Percentiles rank a stretch among this genome's conserved stretches.
These are phyloP conservation scores for Medicago arabica DNA, from an alignment of 306 rosid species.

Conservation along the genomic window DNA sequence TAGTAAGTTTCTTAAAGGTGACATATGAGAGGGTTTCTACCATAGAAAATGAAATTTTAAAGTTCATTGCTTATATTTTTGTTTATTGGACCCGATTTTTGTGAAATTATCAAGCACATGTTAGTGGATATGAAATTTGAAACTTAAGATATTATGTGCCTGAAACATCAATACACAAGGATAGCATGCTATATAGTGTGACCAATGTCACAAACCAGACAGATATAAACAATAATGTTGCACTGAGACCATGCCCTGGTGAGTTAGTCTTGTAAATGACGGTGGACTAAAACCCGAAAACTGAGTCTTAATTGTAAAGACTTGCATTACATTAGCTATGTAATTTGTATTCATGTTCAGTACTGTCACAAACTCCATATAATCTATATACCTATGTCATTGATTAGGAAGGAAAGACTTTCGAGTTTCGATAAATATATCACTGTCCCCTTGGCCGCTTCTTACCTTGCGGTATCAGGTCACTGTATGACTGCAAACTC, in stretches of 20 bases:
- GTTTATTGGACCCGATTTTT: conserved; percentile 12
- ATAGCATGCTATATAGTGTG: conserved; percentile 20
- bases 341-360: conserved; percentile 34
- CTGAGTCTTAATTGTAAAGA: conserved; percentile 21
- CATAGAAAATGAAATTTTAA: conserved; percentile 13
- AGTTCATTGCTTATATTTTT: background rate
- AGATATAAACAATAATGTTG: conserved; percentile 41
- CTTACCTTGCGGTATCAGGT: conserved; percentile 63
- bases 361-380: conserved; percentile 35
- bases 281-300: conserved; percentile 32
- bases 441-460: conserved; percentile 67
- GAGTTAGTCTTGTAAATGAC: conserved; percentile 19
- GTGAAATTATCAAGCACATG: background rate
- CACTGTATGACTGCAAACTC: conserved; percentile 68
- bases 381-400: conserved; percentile 33
- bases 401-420: conserved; percentile 33
- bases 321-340: conserved; percentile 25
- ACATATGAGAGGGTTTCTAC: background rate
- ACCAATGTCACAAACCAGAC: background rate
- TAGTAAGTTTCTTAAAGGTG: background rate
- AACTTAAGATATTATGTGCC: conserved; percentile 13
- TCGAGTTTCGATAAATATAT: conserved; percentile 39
- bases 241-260: conserved; percentile 33
- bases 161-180: conserved; percentile 14
- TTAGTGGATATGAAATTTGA: conserved; percentile 18